phyloP scores from a whole-genome alignment of 2,329 filamentous ascomycete species.

The Chaetomiaceae sp. region DNA sequence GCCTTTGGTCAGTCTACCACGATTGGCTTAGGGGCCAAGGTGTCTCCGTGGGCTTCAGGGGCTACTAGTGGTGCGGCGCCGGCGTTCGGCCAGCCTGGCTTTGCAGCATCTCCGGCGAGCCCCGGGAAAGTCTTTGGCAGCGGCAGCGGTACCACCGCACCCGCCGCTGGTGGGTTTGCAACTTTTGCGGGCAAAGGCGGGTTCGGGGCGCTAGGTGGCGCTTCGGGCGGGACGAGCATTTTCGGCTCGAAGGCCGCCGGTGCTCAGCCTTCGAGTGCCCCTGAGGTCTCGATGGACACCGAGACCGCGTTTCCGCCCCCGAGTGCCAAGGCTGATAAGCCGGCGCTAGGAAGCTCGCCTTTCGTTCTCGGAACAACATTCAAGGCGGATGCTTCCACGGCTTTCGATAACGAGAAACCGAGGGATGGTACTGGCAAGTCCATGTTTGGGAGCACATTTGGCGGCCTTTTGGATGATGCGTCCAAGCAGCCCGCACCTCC shows the following conservation, averaged over 20 bases:
- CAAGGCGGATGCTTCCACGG: conserved; percentile 55
- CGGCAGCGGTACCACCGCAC: conserved; percentile 11
- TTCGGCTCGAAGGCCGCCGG: conserved; percentile 37
- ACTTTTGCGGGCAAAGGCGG: conserved; percentile 49
- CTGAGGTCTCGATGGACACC: conserved; percentile 31
- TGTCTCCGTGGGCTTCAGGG: conserved; percentile 49
- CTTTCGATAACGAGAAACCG: conserved; percentile 51
- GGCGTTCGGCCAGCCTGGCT: conserved; percentile 51
- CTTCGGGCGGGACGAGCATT: conserved; percentile 31
- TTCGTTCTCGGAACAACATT: conserved; percentile 67
- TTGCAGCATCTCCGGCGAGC: conserved; percentile 35
- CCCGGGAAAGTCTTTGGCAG: conserved; percentile 35
- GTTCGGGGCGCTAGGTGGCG: conserved; percentile 45
- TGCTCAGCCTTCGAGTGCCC: conserved; percentile 23
- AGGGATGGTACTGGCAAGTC: conserved; percentile 36
- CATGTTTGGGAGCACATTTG: conserved; percentile 58
- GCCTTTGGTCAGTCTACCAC: conserved; percentile 48
- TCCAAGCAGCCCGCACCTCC: conserved; percentile 30
- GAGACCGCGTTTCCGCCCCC: conserved; percentile 36
- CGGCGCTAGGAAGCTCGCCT: conserved; percentile 44
- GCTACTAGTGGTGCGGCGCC: conserved; percentile 33
- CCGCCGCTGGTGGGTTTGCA: conserved; percentile 44
- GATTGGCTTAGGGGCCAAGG: conserved; percentile 35
- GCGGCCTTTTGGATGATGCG: conserved; percentile 48
- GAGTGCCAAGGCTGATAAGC: conserved; percentile 32